Evolutionary conservation across 2,329 filamentous ascomycete species (phyloP).

Genomic region (Sarocladium brachiariae): DNA sequence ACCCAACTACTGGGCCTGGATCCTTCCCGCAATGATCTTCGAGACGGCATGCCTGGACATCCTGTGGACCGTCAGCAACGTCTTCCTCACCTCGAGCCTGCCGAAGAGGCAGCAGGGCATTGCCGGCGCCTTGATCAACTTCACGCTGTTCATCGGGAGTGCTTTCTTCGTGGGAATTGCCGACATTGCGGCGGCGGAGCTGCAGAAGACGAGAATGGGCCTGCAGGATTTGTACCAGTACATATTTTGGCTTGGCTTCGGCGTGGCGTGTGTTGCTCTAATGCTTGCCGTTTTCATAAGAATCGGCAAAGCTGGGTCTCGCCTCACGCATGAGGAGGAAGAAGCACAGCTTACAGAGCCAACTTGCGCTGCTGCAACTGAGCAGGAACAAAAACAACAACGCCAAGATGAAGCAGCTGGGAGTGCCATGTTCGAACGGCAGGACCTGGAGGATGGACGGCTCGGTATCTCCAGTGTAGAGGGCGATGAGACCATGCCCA

Average conservation of each 20-base stretch:
- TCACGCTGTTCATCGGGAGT: slow-evolving; percentile 55
- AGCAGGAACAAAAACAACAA: too few species aligned
- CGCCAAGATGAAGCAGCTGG: too few species aligned
- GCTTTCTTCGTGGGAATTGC: slow-evolving; percentile 57
- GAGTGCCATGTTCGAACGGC: too few species aligned
- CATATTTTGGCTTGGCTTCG: slow-evolving; percentile 55
- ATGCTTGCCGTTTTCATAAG: slow-evolving; percentile 26
- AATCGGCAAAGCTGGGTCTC: slow-evolving; percentile 18
- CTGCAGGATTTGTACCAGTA: slow-evolving; percentile 47
- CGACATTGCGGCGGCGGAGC: slow-evolving; percentile 44
- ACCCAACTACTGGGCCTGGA: slow-evolving; percentile 55
- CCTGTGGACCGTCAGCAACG: slow-evolving; percentile 58
- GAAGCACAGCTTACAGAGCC: slow-evolving; percentile 6
- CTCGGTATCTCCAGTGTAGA: too few species aligned
- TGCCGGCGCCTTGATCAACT: slow-evolving; percentile 58
- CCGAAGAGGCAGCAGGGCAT: slow-evolving; percentile 53
- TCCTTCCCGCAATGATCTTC: slow-evolving; percentile 54
- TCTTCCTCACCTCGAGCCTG: slow-evolving; percentile 60
- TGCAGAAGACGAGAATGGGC: slow-evolving; percentile 33
- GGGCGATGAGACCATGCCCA: too few species aligned
- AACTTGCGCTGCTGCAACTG: too few species aligned
- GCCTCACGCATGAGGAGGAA: slow-evolving; percentile 16
- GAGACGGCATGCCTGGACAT: slow-evolving; percentile 60
- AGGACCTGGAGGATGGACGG: too few species aligned
- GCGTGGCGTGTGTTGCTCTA: slow-evolving; percentile 40